Evolutionary conservation across 257 asterid species (phyloP).

Genomic region (Ocimum tenuiflorum): DNA sequence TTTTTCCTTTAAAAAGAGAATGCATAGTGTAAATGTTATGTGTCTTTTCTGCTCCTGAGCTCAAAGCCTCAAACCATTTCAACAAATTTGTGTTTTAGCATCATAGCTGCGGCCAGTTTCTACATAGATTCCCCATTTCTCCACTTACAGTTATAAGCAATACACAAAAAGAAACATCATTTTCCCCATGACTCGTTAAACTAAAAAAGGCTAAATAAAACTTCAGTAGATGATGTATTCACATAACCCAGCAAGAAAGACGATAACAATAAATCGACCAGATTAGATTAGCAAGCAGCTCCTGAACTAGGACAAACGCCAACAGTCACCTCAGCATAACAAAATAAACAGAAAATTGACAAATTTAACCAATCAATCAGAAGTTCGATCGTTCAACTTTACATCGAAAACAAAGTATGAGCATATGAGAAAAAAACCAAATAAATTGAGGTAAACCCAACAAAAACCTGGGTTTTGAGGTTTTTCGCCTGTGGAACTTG

Average conservation of each 20-base stretch:
- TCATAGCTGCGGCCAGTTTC: neutral
- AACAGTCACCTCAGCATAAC: constrained; percentile 9
- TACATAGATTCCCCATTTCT: neutral
- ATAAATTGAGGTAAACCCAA: no score
- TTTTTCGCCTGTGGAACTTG: constrained; percentile 36
- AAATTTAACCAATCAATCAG: neutral
- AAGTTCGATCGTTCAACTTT: constrained; percentile 7
- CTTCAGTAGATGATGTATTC: neutral
- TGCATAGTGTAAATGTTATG: neutral
- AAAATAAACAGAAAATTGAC: neutral
- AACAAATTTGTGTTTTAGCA: neutral
- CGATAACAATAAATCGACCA: neutral
- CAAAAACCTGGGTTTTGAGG: constrained; percentile 49
- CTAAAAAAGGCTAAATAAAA: neutral
- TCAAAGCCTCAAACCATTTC: neutral
- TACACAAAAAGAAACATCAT: neutral
- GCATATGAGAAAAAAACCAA: no score
- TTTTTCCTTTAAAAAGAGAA: neutral
- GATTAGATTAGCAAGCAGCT: neutral
- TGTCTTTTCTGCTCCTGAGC: neutral
- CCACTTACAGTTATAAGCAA: neutral
- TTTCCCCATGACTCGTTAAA: neutral
- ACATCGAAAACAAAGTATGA: neutral
- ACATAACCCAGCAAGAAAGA: neutral
- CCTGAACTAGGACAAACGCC: neutral